A percentile compares a stretch with the other conserved stretches of the same genome.
Evolutionary conservation across 1,284 basidiomycete genomes (phyloP).

Genomic region (Ustilago lituana): DNA sequence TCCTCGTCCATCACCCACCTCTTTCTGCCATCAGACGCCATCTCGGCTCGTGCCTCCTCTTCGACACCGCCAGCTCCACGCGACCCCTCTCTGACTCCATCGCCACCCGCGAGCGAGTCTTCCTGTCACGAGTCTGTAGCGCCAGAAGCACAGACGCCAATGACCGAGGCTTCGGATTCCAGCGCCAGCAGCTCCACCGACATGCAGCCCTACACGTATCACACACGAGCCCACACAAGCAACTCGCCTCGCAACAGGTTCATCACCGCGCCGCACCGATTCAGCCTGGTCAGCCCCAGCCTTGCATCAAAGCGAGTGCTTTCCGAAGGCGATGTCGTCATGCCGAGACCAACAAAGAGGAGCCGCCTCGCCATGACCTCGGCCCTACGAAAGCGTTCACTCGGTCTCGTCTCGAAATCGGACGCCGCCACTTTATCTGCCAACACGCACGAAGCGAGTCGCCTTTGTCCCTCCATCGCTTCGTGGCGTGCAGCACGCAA

Average conservation of each 20-base stretch:
- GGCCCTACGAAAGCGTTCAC: slow-evolving; percentile 5
- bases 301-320: slow-evolving; percentile 15
- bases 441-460: neutral
- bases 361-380: neutral
- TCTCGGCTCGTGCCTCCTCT: too few species aligned
- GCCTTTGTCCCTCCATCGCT: neutral
- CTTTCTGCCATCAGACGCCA: too few species aligned
- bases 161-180: slow-evolving; percentile 26
- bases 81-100: slow-evolving; percentile 17
- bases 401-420: neutral
- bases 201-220: neutral
- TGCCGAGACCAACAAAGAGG: slow-evolving; percentile 9
- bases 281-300: neutral
- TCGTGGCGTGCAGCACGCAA: slow-evolving; percentile 24
- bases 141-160: slow-evolving; percentile 1
- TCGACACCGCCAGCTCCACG: too few species aligned
- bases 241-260: neutral
- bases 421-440: neutral
- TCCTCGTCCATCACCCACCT: too few species aligned
- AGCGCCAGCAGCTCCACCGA: slow-evolving; percentile 17
- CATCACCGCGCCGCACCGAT: neutral
- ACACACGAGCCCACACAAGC: neutral
- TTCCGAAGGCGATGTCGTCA: slow-evolving; percentile 25
- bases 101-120: slow-evolving; percentile 25
- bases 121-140: neutral